phyloP scores from a whole-genome alignment of 192 early-diverging fungal species.

The Oehlia diaphana region DNA sequence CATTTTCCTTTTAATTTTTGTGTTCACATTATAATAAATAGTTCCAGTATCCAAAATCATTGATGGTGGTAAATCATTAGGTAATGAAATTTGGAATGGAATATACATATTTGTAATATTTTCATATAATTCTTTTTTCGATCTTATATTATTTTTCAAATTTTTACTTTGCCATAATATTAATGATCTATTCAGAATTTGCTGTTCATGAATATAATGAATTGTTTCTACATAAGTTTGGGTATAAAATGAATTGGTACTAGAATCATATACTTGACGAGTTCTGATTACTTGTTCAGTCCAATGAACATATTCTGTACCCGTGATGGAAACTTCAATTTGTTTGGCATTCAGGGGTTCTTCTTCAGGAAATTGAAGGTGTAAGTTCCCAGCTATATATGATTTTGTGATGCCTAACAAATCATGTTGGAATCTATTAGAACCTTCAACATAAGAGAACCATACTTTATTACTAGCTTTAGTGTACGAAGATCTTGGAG shows the following conservation, averaged over 20 bases:
- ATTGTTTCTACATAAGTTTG: neutral
- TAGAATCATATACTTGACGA: neutral
- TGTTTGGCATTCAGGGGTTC: conserved; percentile 9
- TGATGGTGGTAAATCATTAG: conserved; percentile 13
- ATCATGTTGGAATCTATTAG: conserved; percentile 14
- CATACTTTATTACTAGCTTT: conserved; percentile 1
- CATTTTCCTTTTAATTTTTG: conserved; percentile 4
- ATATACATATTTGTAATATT: neutral
- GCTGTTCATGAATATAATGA: neutral
- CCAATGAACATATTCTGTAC: conserved; percentile 15
- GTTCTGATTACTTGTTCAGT: neutral
- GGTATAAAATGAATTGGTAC: neutral
- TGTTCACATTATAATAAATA: conserved; percentile 16
- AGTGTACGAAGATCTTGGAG: neutral
- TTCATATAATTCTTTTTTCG: neutral
- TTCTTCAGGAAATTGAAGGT: conserved; percentile 5
- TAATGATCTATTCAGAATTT: conserved; percentile 15
- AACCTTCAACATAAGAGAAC: neutral
- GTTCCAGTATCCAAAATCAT: neutral
- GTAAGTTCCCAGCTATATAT: neutral
- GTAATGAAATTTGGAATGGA: conserved; percentile 8
- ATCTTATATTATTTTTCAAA: neutral
- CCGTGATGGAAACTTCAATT: conserved; percentile 6
- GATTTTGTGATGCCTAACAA: neutral
- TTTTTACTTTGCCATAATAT: conserved; percentile 9